Percentiles rank a stretch among this genome's conserved stretches.
Evolutionary conservation across 148 eudicot species (phyloP).

Genomic region (Salicornia ramosissima): DNA sequence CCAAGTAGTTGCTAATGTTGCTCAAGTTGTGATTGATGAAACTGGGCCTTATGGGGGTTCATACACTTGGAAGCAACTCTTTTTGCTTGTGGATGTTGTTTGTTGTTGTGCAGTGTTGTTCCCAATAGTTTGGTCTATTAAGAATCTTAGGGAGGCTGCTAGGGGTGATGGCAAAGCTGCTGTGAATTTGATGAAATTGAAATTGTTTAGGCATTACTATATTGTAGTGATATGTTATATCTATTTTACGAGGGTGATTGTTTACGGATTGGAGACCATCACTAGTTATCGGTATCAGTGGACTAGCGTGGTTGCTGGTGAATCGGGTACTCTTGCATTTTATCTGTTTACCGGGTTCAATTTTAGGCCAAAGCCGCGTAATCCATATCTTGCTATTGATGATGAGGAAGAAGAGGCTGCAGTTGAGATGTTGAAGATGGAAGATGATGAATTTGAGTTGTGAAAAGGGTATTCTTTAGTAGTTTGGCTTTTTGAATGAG

Average conservation of each 20-base stretch:
- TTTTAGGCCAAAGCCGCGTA: constrained; percentile 64
- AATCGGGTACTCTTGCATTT: constrained; percentile 63
- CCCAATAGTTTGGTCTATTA: constrained; percentile 85
- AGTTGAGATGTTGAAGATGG: constrained; percentile 51
- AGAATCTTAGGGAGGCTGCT: constrained; percentile 64
- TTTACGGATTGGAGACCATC: constrained; percentile 65
- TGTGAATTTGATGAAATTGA: constrained; percentile 63
- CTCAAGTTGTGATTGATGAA: constrained; percentile 71
- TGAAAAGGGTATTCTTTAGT: no score
- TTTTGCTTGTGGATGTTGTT: constrained; percentile 62
- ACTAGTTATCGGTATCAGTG: constrained; percentile 63
- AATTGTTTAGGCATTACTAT: constrained; percentile 68
- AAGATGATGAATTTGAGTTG: constrained; percentile 72
- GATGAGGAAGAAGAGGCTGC: constrained; percentile 88
- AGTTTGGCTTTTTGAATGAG: no score
- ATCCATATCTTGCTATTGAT: constrained; percentile 64
- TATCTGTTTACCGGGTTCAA: constrained; percentile 57
- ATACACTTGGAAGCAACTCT: constrained; percentile 87
- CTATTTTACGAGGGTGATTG: constrained; percentile 72
- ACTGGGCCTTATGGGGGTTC: constrained; percentile 56
- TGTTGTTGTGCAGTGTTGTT: constrained; percentile 78
- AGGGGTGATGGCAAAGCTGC: constrained; percentile 80
- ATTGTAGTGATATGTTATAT: constrained; percentile 70
- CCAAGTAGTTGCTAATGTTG: constrained; percentile 66
- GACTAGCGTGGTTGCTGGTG: constrained; percentile 59